Evolutionary conservation across 2,329 filamentous ascomycete genomes (phyloP), one percentile per base, ranked within the genome.

Genomic region (Macrophomina tecta): DNA sequence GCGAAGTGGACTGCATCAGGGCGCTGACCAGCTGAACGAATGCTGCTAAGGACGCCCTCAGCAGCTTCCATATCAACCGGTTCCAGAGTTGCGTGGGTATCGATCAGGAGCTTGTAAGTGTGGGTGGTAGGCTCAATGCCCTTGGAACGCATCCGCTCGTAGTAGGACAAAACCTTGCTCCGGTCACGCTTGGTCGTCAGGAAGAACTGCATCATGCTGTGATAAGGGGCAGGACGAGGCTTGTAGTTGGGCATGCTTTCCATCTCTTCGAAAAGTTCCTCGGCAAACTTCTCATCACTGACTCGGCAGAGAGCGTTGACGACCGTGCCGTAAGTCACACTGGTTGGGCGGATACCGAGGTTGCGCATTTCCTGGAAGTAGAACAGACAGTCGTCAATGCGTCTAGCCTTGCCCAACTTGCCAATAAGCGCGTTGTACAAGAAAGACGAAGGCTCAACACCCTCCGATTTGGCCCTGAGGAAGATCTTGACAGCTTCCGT

Each of bases 151-250:
- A 99, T 98, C 69, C 94, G 92, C 79, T 97, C 90, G 77, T 97
- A 98, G 85, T 98, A 99, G 38, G 90, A 86, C 30, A 99, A 85
- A 5, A 97, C 94, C 87, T 98, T 98, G 78, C 85, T 83, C 82
- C 95, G 94, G 79, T 99, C 94, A 64, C 93, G 92, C 87, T 98
- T 98, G 65, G 94, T 98, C 67, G 92, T 97, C 72, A 98, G 85
- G 87, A 98, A 99, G 83, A 97, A 98, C 78, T 99, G 95, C 89
- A 99, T 99, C 89, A 99, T 91, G 80, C 93, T 97, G 84, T 99
- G 97, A 85, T 99, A 99, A 0, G 95, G 95, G 30, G 95, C 95
- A 32, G 95, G 94, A 9, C 95, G 91, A 48, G 95, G 93, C 84
- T 97, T 98, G 87, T 99, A 99, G 83, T 99, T 99, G 67, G 93